Conservation (phyloP, 2,329 filamentous ascomycete genomes). For the Fusarium metavorans region DNA sequence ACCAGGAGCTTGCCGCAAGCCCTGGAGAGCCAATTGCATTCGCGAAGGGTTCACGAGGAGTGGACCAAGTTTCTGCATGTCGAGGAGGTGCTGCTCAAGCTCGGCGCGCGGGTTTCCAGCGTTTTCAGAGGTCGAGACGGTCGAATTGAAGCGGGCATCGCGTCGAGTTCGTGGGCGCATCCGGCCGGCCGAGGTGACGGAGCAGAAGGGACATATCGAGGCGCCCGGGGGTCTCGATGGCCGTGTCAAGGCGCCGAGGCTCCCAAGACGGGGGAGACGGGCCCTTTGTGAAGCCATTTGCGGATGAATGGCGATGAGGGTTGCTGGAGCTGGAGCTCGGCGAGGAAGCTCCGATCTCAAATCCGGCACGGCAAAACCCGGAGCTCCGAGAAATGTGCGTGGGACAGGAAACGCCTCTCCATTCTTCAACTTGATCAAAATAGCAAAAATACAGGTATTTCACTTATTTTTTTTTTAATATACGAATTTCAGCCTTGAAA, state of each 20-base stretch:
- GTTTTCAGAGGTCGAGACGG: slow-evolving; percentile 42
- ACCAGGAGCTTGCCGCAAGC: slow-evolving; percentile 68
- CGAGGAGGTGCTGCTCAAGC: slow-evolving; percentile 69
- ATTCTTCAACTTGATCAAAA: not conserved
- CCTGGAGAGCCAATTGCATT: slow-evolving; percentile 77
- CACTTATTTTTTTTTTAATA: not conserved
- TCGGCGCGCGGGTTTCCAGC: slow-evolving; percentile 59
- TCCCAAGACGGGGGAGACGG: slow-evolving; percentile 45
- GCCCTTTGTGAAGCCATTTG: slow-evolving; percentile 49
- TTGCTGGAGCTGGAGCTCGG: slow-evolving; percentile 29
- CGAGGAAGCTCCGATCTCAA: slow-evolving; percentile 35
- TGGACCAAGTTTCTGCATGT: slow-evolving; percentile 71
- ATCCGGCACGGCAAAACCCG: slow-evolving; percentile 45
- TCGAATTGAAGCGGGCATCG: slow-evolving; percentile 47
- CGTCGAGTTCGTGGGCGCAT: slow-evolving; percentile 38
- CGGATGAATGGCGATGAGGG: slow-evolving; percentile 34
- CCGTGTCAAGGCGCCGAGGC: slow-evolving; percentile 42
- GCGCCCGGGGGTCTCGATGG: slow-evolving; percentile 16
- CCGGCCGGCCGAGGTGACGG: slow-evolving; percentile 36
- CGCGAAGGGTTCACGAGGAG: slow-evolving; percentile 76
- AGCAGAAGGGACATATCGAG: slow-evolving; percentile 50
- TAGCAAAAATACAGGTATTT: not conserved
- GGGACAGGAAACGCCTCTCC: not conserved
- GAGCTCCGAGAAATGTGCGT: slow-evolving; percentile 14
- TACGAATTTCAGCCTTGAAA: not conserved